These are phyloP conservation scores for Nemania sp. DNA, from an alignment of 2,329 filamentous ascomycete species.

Conservation along the genomic window DNA sequence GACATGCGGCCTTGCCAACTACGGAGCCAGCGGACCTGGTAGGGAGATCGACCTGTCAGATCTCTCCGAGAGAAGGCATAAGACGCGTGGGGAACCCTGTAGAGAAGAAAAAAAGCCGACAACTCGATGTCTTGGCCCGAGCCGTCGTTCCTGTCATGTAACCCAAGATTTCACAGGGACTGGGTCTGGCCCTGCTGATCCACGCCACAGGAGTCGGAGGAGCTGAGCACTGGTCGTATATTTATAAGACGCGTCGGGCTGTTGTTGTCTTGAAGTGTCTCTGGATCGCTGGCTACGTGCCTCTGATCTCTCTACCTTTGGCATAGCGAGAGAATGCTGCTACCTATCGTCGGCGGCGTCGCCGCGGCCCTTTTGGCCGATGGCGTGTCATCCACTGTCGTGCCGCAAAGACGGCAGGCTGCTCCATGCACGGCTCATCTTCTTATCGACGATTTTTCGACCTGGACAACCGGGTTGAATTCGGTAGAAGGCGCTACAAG, in stretches of 20 bases:
- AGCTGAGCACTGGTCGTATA: slow-evolving; percentile 6
- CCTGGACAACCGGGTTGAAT: slow-evolving; percentile 35
- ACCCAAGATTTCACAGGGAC: slow-evolving; percentile 25
- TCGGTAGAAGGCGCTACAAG: slow-evolving; percentile 32
- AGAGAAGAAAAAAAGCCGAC: slow-evolving; percentile 18
- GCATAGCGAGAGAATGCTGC: slow-evolving; percentile 32
- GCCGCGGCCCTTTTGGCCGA: slow-evolving; percentile 31
- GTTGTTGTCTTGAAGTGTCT: neutral
- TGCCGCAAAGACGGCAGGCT: slow-evolving; percentile 23
- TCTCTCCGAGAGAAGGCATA: slow-evolving; percentile 6
- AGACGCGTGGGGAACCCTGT: slow-evolving; percentile 36
- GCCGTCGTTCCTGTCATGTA: slow-evolving; percentile 17
- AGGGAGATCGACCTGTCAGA: slow-evolving; percentile 6
- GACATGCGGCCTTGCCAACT: slow-evolving; percentile 1
- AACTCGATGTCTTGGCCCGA: slow-evolving; percentile 15
- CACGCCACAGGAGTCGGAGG: slow-evolving; percentile 11
- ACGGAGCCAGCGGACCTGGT: slow-evolving; percentile 23
- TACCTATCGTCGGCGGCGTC: slow-evolving; percentile 28
- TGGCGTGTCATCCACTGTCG: slow-evolving; percentile 24
- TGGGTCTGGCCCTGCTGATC: slow-evolving; percentile 25
- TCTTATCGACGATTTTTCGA: slow-evolving; percentile 41
- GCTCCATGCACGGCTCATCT: slow-evolving; percentile 36
- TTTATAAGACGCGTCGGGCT: slow-evolving; percentile 14
- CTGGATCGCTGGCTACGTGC: neutral
- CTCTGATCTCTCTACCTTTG: slow-evolving; percentile 10